Evolutionary conservation across 2,329 filamentous ascomycete species (phyloP), one percentile per base, ranked within the genome.

Genomic region (Verticillium zaregamsianum): DNA sequence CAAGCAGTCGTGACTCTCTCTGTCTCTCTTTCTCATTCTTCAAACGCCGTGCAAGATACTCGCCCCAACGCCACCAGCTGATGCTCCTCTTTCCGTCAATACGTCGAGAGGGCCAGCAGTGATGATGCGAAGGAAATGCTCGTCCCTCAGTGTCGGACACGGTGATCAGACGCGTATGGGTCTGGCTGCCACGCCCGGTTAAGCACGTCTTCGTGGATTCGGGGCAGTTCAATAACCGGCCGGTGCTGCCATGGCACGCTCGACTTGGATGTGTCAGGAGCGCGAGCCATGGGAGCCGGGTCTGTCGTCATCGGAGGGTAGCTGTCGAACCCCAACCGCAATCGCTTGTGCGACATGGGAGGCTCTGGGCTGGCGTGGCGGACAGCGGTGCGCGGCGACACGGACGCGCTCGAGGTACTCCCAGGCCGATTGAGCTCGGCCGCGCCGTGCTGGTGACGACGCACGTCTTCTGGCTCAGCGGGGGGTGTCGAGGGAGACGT

Each of bases 401-500:
- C 74, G 0, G 82, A 79, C 11, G 78, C 77, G 67, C 79, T 79
- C 11, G 80, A 79, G 59, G 77, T 75, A 65, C 78, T 82, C 57
- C 76, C 72, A 1, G 77, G 75, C 32, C 73, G 71, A 7, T 72
- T 71, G 9, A 74, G 66, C 14, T 82, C 81, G 37, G 66, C 66
- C 15, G 73, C 66, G 37, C 75, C 23, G 20, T 52, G 45, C 20
- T n/a, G 45, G 20, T 52, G 45, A 12, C 45, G 45, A 20, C 78
- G 74, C 12, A 74, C 59, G 20, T 80, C 77, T 40, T 84, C 82
- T 35, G 79, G 74, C 66, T 86, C 82, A 66, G 80, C 77, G 3
- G 81, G 76, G 3, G 82, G 79, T 23, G 82, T 78, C 3, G 81
- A 79, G 1, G 84, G 83, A 4, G 83, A 85, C 3, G 80, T 80